Evolutionary conservation across 2,329 filamentous ascomycete species (phyloP), one percentile per base, ranked within the genome.

Genomic region (Phoma sp.): DNA sequence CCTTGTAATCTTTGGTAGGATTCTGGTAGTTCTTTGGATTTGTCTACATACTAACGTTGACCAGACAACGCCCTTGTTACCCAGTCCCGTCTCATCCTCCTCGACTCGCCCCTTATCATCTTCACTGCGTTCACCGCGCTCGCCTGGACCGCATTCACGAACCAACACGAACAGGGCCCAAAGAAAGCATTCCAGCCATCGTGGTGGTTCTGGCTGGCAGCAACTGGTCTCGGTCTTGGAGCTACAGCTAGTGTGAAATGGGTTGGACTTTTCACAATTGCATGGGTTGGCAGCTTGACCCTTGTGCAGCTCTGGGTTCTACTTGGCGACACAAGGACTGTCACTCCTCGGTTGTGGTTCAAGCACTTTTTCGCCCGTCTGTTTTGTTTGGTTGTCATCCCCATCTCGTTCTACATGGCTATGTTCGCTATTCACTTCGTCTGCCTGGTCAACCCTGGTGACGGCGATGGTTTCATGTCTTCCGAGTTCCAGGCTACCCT

Each of bases 391-490:
- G 92, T 99, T 63, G 81, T 96, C 64, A 91, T 99, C 63, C 95
- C 95, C 6, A 64, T 90, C 21, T 87, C 86, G 29, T 96, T 99
- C 78, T 99, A 99, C 80, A 88, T 97, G 82, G 88, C 86, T 69
- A 96, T 98, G 91, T 99, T 99, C 71, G 93, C 86, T 47, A 96
- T 99, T 68, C 95, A 99, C 81, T 99, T 99, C 78, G 65, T 93
- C 64, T 96, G 91, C 81, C 84, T 99, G 34, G 85, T 89, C 56
- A 99, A 99, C 78, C 95, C 95, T 23, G 95, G 95, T 56, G 95
- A 99, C 46, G 95, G 95, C 48, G 95, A 99, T 76, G 95, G 95
- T 49, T 99, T 99, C 82, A 99, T 99, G 95, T 97, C 93, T 72
- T 96, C 93, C 49, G 95, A 99, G 73, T 99, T 99, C 81, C 95